A percentile compares a stretch with the other conserved stretches of the same genome.
Evolutionary conservation across 805 yeast genomes (phyloP).

Genomic region (Isabelozyma rhagii): DNA sequence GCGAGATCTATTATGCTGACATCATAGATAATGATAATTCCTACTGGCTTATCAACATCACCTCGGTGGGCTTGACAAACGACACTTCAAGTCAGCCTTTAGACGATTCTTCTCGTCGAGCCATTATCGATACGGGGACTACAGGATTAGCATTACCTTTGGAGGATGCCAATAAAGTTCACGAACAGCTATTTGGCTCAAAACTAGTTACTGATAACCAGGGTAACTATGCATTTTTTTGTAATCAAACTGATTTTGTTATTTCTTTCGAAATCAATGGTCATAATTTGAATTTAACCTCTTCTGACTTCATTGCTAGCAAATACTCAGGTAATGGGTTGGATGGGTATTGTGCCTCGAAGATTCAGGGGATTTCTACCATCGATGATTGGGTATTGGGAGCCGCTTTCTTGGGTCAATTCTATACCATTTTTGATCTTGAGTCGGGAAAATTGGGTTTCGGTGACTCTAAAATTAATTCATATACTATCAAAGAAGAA

Average conservation of each 20-base stretch:
- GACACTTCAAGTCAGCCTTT: constrained; percentile 13
- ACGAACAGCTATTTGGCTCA: constrained; percentile 42
- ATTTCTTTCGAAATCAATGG: constrained; percentile 44
- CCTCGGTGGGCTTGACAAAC: constrained; percentile 33
- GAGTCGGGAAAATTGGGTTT: constrained; percentile 50
- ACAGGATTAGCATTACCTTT: constrained; percentile 57
- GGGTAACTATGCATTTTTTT: constrained; percentile 57
- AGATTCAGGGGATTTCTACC: constrained; percentile 54
- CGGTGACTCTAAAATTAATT: constrained; percentile 17
- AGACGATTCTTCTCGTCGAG: constrained; percentile 26
- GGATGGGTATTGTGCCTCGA: constrained; percentile 58
- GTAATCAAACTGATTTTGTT: constrained; percentile 42
- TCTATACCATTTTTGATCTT: constrained; percentile 57
- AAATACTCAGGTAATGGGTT: constrained; percentile 35
- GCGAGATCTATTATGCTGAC: constrained; percentile 36
- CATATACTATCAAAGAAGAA: neutral
- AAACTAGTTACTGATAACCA: constrained; percentile 52
- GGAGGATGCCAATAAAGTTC: constrained; percentile 52
- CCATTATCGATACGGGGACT: constrained; percentile 65
- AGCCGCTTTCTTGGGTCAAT: constrained; percentile 54
- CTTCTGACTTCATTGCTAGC: constrained; percentile 48
- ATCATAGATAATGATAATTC: constrained; percentile 28
- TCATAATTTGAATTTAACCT: constrained; percentile 41
- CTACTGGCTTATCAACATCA: constrained; percentile 53
- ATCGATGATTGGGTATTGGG: constrained; percentile 57